Percentiles rank a stretch among this genome's conserved stretches.
phyloP scores from a whole-genome alignment of 192 early-diverging fungal species.

The Backusella psychrophila region DNA sequence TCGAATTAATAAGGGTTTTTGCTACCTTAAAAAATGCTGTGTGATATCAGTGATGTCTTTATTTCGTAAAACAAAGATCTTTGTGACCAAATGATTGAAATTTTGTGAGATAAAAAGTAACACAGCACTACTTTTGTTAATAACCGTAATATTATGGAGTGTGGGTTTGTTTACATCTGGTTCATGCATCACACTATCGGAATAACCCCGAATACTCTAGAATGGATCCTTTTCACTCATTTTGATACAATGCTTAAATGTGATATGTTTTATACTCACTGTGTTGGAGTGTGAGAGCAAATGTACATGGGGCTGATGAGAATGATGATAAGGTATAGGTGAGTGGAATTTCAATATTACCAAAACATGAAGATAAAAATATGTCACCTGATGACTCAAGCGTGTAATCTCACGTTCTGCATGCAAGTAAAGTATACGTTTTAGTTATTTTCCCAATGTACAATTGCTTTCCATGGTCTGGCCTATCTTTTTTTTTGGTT shows the following conservation, averaged over 20 bases:
- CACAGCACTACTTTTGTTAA: background rate
- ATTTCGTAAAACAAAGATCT: background rate
- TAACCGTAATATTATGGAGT: background rate
- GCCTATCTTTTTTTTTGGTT: background rate
- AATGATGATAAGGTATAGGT: background rate
- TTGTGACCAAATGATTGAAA: background rate
- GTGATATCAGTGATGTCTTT: background rate
- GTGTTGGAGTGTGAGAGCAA: background rate
- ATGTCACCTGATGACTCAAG: slow-evolving; percentile 1
- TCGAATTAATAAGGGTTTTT: background rate
- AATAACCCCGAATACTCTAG: background rate
- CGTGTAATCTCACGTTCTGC: slow-evolving; percentile 3
- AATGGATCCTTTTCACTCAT: background rate
- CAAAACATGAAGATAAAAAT: slow-evolving; percentile 5
- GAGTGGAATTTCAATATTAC: slow-evolving; percentile 8
- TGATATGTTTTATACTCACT: background rate
- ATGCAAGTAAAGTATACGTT: background rate
- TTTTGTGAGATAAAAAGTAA: background rate
- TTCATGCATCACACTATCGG: background rate
- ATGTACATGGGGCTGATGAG: background rate
- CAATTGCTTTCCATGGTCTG: background rate
- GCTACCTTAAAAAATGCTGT: background rate
- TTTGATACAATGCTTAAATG: background rate
- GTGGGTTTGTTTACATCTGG: background rate
- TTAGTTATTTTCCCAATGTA: slow-evolving; percentile 4